These are phyloP conservation scores for Stropharia rugosoannulata DNA, from an alignment of 768 basidiomycete species.

Conservation along the genomic window DNA sequence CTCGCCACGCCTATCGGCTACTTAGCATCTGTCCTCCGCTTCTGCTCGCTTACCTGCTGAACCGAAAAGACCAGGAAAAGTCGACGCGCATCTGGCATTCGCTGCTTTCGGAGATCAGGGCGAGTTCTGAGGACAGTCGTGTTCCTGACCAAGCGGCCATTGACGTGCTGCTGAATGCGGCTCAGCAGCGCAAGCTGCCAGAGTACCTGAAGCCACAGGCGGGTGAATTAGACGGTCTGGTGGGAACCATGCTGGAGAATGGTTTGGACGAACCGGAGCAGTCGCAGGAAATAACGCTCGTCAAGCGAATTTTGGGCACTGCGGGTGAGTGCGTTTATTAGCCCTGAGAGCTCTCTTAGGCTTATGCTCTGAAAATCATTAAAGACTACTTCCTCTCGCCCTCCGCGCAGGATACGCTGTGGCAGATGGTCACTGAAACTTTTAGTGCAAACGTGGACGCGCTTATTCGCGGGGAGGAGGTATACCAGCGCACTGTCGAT, in stretches of 20 bases:
- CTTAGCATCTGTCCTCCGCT: conserved; percentile 40
- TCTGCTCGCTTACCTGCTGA: conserved; percentile 50
- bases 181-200: conserved; percentile 38
- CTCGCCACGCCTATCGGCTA: conserved; percentile 30
- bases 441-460: conserved; percentile 35
- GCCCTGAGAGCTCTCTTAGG: neutral
- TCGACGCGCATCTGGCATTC: conserved; percentile 43
- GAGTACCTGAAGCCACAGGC: conserved; percentile 41
- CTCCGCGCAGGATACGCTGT: conserved; percentile 29
- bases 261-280: conserved; percentile 27
- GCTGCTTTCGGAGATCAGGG: conserved; percentile 43
- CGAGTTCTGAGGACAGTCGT: conserved; percentile 24
- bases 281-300: conserved; percentile 26
- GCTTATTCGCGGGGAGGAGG: conserved; percentile 27
- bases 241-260: conserved; percentile 37
- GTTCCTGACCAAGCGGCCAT: conserved; percentile 26
- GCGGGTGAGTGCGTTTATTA: conserved; percentile 34
- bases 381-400: conserved; percentile 35
- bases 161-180: conserved; percentile 39
- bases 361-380: neutral
- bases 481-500: conserved; percentile 21
- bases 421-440: conserved; percentile 30
- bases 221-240: conserved; percentile 44
- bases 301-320: conserved; percentile 37
- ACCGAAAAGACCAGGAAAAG: conserved; percentile 34